Evolutionary conservation across 1,284 basidiomycete species (phyloP), one percentile per base, ranked within the genome.

Genomic region (Malassezia arunalokei): DNA sequence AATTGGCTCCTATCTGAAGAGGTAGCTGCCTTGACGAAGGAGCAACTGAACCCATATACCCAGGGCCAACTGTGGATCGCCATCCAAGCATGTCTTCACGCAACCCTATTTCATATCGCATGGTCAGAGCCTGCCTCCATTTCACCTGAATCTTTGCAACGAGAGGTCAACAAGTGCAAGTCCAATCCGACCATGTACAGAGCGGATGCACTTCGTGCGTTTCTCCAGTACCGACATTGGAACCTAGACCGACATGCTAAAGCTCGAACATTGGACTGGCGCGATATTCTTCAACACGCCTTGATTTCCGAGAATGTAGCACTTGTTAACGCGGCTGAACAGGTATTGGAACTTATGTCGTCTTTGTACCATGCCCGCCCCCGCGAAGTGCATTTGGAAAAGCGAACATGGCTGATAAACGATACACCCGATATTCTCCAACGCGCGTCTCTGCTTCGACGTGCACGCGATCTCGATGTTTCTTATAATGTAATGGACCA

Each of bases 261-360:
- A 7, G 32, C 41, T 11, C 46, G 35, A 35, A 28, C 42, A 17
- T 35, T 54, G 15, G 35, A 32, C 8, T 54, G 52, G 52, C 52
- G 47, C 11, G 47, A 41, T 15, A 20, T 49, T 7, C 40, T 49
- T 11, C 32, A 31, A 6, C 39, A 27, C 8, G 41, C 46, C 6
- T 41, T 37, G 20, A 17, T 30, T 4, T 37, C 30, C 6, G 20
- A 43, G 14, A 38, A 51, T 20, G 24, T 43, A 14, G 15, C 7
- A 3, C 8, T 41, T 12, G 8, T 17, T 4, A 2, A 17, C 9
- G 51, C 45, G 9, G 45, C 51, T 12, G 35, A 47, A 8, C 20
- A 47, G 27, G 35, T 35, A 3, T 9, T 28, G 8, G 4, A 3
- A 14, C 24, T 29, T 2, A 5, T 47, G n/a, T 12, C 20, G n/a